Percentiles rank a stretch among this genome's conserved stretches.
Evolutionary conservation across 306 rosid species (phyloP).

Genomic region (Hippophae rhamnoides): DNA sequence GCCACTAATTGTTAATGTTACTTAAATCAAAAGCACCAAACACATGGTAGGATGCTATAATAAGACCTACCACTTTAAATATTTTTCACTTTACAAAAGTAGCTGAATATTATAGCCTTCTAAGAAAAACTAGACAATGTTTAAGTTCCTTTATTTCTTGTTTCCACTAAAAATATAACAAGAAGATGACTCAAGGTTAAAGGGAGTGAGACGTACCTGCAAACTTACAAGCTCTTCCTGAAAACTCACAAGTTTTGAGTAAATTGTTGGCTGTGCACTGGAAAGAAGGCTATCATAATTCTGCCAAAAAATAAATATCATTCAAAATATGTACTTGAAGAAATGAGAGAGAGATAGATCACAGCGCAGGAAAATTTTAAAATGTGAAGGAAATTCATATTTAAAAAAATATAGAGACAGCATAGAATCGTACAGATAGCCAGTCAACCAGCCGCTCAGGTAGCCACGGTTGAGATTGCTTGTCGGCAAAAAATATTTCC

Average conservation of each 20-base stretch:
- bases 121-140: too few relatives aligned
- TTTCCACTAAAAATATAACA: too few relatives aligned
- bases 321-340: neutral
- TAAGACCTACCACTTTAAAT: too few relatives aligned
- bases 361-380: neutral
- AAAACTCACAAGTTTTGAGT: slow-evolving; percentile 60
- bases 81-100: too few relatives aligned
- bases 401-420: slow-evolving; percentile 8
- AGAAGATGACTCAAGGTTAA: neutral
- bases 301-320: slow-evolving; percentile 39
- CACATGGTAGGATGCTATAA: too few relatives aligned
- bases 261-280: slow-evolving; percentile 48
- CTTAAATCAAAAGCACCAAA: neutral
- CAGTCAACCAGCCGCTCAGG: slow-evolving; percentile 92
- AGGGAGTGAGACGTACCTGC: slow-evolving; percentile 45
- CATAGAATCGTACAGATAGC: slow-evolving; percentile 71
- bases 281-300: slow-evolving; percentile 75
- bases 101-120: too few relatives aligned
- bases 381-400: neutral
- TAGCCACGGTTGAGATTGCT: slow-evolving; percentile 75
- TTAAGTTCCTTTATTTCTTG: too few relatives aligned
- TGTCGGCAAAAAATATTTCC: slow-evolving; percentile 89
- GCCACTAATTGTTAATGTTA: neutral
- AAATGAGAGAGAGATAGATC: neutral
- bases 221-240: slow-evolving; percentile 55